Base-by-base conservation (phyloP, 2,329 filamentous ascomycete species). In the Knufia fluminis region DNA sequence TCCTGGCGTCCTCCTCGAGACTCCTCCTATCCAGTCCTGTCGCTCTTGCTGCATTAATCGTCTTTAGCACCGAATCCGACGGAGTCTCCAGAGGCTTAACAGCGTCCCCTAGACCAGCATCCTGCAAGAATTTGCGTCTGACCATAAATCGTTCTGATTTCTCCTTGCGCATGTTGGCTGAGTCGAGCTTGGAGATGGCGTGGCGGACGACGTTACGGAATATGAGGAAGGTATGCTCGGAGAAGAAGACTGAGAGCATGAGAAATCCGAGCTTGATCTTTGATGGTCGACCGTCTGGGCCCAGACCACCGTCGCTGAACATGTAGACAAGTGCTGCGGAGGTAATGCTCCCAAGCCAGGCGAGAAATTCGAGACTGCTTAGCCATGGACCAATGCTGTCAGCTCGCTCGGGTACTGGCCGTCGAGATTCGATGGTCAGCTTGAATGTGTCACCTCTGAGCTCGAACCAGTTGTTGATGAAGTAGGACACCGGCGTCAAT, bases 301-400 rank as follows among this genome's bases (percentile, higher is more conserved):
- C 83, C 35, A 83, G 69, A 1, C 77, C 75, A 49, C 83, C 75
- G 46, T 82, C 80, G 57, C 79, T 83, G 71, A 96, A 97, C 60
- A 98, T 80, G 65, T 89, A 95, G 0, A 95, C 85, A 42, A 97
- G 79, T 0, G 90, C 88, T 0, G 89, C 82, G 49, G 85, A 89
- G 3, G 89, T 94, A 52, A 97, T 72, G 57, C 85, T 92, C 35
- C 92, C 92, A 20, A 96, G 73, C 92, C 92, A 97, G 2, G 88
- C 85, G n/a, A 97, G 72, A 64, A 97, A 94, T 14, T 83, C 83
- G 2, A 98, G 74, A 1, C 86, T 83, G 56, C 89, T 79, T 10
- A 97, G 73, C 85, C 89, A 97, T 0, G 92, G 90, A 0, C 92
- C 92, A 58, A 98, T 97, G 1, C 86, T 92, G 68, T 97, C 92